A percentile compares a stretch with the other conserved stretches of the same genome.
Evolutionary conservation across 2,329 filamentous ascomycete genomes (phyloP).

Genomic region (Fusarium sp.): DNA sequence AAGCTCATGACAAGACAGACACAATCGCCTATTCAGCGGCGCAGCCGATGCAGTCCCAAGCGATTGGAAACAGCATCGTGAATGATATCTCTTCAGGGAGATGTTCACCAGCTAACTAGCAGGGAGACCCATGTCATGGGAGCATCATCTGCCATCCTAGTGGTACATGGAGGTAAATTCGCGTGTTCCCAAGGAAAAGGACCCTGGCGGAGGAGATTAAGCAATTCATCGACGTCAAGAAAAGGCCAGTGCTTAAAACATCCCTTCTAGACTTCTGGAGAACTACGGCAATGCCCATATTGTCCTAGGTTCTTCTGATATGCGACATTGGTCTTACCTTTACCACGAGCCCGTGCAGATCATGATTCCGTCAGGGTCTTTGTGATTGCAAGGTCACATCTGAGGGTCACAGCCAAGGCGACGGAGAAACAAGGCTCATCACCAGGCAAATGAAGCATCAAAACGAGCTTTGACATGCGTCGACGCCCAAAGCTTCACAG

Average conservation of each 20-base stretch:
- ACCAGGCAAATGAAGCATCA: constrained; percentile 13
- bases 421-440: constrained; percentile 12
- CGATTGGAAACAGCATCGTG: constrained; percentile 41
- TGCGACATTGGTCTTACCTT: constrained; percentile 8
- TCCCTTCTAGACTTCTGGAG: constrained; percentile 20
- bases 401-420: constrained; percentile 1
- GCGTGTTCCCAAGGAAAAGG: constrained; percentile 27
- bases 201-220: constrained; percentile 27
- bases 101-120: constrained; percentile 20
- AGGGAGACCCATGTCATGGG: constrained; percentile 39
- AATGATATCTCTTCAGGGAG: constrained; percentile 29
- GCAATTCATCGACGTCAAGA: constrained; percentile 18
- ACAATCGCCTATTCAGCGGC: constrained; percentile 20
- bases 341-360: constrained; percentile 15
- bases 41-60: constrained; percentile 38
- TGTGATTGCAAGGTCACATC: constrained; percentile 24
- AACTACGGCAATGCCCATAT: background rate
- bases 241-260: constrained; percentile 22
- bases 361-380: constrained; percentile 6
- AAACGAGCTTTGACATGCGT: constrained; percentile 7
- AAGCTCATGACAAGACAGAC: constrained; percentile 14
- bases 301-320: background rate
- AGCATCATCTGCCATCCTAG: constrained; percentile 34
- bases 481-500: background rate
- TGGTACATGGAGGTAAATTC: constrained; percentile 18